A percentile compares a stretch with the other conserved stretches of the same genome.
These are phyloP conservation scores for Pestalotiopsis sp. DNA, from an alignment of 2,329 filamentous ascomycete genomes.

Conservation along the genomic window DNA sequence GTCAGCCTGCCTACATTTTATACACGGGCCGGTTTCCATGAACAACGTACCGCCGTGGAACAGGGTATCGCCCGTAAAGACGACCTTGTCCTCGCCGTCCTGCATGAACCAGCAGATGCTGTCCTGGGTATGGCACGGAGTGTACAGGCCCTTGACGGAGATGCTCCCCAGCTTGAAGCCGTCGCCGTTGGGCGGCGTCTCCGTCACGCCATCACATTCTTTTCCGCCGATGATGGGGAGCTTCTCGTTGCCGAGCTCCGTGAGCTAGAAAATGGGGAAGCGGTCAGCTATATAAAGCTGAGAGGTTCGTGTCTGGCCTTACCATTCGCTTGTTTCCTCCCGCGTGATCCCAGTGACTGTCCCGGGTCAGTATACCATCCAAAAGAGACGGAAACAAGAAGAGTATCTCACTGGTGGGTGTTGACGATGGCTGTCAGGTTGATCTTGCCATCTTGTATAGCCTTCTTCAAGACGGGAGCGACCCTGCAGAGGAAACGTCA, in stretches of 20 bases:
- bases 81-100: constrained; percentile 73
- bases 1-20: background rate
- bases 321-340: constrained; percentile 88
- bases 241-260: constrained; percentile 55
- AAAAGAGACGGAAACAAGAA: background rate
- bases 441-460: constrained; percentile 71
- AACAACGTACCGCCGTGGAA: constrained; percentile 78
- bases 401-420: constrained; percentile 83
- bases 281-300: background rate
- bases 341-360: constrained; percentile 89
- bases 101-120: constrained; percentile 95
- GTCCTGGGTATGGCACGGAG: constrained; percentile 97
- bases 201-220: constrained; percentile 79
- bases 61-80: constrained; percentile 95
- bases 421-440: constrained; percentile 91
- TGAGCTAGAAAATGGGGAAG: constrained; percentile 25
- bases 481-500: constrained; percentile 45
- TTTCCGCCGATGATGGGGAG: constrained; percentile 85
- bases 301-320: constrained; percentile 27
- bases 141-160: constrained; percentile 84
- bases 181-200: constrained; percentile 74
- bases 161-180: constrained; percentile 85
- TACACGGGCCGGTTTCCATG: too few relatives aligned
- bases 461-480: constrained; percentile 69
- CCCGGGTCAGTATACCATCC: background rate